A percentile compares a stretch with the other conserved stretches of the same genome.
These are phyloP conservation scores for Neolentinus lepideus DNA, from an alignment of 1,284 basidiomycete genomes.

Conservation along the genomic window DNA sequence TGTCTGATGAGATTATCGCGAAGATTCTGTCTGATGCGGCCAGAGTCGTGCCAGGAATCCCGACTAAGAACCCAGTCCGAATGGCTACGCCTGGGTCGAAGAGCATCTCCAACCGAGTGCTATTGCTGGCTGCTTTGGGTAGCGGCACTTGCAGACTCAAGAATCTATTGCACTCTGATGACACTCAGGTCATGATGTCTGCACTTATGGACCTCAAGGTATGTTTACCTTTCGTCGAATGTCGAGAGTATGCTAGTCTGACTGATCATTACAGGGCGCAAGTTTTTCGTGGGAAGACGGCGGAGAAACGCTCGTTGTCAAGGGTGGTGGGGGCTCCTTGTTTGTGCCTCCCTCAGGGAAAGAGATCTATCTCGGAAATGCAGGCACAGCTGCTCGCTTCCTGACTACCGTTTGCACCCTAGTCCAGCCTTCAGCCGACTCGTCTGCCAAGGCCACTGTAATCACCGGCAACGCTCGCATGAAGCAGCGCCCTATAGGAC, in stretches of 20 bases:
- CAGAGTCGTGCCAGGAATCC: conserved; percentile 63
- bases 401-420: conserved; percentile 94
- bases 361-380: conserved; percentile 94
- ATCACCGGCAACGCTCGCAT: conserved; percentile 98
- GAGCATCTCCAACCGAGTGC: conserved; percentile 93
- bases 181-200: conserved; percentile 99
- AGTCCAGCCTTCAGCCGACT: conserved; percentile 32
- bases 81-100: conserved; percentile 96
- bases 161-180: conserved; percentile 94
- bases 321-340: conserved; percentile 82
- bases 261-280: conserved; percentile 56
- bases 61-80: conserved; percentile 62
- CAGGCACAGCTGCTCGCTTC: conserved; percentile 97
- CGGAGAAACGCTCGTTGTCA: conserved; percentile 89
- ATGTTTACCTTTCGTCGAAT: conserved; percentile 12
- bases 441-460: conserved; percentile 47
- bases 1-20: conserved; percentile 75
- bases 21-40: conserved; percentile 77
- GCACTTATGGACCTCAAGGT: conserved; percentile 86
- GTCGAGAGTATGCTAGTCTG: not conserved
- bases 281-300: conserved; percentile 89
- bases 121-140: conserved; percentile 90
- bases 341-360: conserved; percentile 72
- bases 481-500: conserved; percentile 95
- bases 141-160: conserved; percentile 83